Base-by-base conservation (phyloP, 176 grass and related monocot species). In the Calamus simplicifolius region DNA sequence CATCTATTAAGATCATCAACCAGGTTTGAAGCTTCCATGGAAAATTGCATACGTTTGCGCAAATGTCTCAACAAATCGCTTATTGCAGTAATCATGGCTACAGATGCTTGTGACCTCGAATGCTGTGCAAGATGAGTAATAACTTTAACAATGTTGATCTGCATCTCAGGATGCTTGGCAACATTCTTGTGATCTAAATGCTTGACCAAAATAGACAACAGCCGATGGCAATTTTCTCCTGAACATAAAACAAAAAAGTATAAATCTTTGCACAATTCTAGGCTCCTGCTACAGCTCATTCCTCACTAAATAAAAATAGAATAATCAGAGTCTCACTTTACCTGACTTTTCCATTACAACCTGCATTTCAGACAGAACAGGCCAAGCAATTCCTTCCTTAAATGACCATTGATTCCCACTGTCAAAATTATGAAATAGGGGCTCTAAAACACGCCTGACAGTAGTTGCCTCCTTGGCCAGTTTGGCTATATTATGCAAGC, bases 321-420 rank as follows among this genome's bases (percentile, higher is more conserved):
- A 13, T 43, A 43, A 43, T 43, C 35, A 43, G 10, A 43, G 80
- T 53, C 75, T 55, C 71, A 58, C 13, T 53, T 70, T 25, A 85
- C 93, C 93, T 92, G 87, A 80, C 69, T 71, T 85, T 61, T 98
- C 81, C 87, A 92, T 88, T 51, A 78, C 59, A 30, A 69, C 70
- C 57, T 92, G 93, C 84, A 98, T 83, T 74, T 92, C 87, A 78
- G 75, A 89, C 68, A 98, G 78, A 82, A 92, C 70, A 67, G 87
- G 82, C 70, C 74, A 60, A 52, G 93, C 84, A 81, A 98, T 80
- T 50, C 84, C 73, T 72, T 54, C 78, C 73, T 97, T 81, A 54
- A 79, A 73, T 64, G 87, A 92, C 93, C 93, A 98, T 29, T 74
- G 80, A 71, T 72, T 68, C 16, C 78, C 82, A 64, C 63, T 83